Base-by-base conservation (phyloP, 1,139 yeast species). In the Groenewaldozyma sp. region DNA sequence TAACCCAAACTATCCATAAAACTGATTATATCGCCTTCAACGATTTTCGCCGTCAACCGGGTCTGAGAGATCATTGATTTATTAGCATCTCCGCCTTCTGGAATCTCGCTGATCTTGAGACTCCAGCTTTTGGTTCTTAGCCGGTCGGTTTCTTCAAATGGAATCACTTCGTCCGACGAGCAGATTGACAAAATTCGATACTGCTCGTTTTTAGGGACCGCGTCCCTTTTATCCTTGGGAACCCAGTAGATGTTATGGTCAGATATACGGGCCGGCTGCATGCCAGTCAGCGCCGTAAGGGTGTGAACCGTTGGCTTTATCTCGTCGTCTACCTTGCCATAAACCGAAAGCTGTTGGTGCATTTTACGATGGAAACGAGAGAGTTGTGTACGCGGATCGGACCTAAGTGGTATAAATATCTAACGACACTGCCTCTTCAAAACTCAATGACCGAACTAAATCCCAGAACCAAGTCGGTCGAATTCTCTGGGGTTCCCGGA, bases 401-500 rank as follows among this genome's bases (percentile, higher is more conserved):
- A n/a, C 27, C 27, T 24, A n/a, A n/a, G 9, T 28, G 13, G 11
- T 10, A 11, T 28, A 11, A 10, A 28, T 11, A 37, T 24, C 22
- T 10, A 34, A n/a, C n/a, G n/a, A n/a, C n/a, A n/a, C n/a, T n/a
- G n/a, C n/a, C n/a, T n/a, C n/a, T n/a, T n/a, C n/a, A n/a, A n/a
- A n/a, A n/a, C n/a, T n/a, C 26, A 24, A 34, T 38, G 45, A 28
- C 50, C 13, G 45, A 48, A 37, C 61, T 84, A 49, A 88, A 88
- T 55, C 96, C 96, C 3, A 59, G 51, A 35, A 84, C 96, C 0
- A 67, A 61, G 9, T 74, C 78, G 39, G 65, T 66, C 44, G 97
- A 91, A 60, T 91, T 91, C 60, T 68, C 71, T 27, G 98, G 98
- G 0, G 62, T 73, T 6, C 60, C 73, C 0, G 98, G 98, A 3